Base-by-base conservation (phyloP, 2,329 filamentous ascomycete species). In the Claviceps sp. region DNA sequence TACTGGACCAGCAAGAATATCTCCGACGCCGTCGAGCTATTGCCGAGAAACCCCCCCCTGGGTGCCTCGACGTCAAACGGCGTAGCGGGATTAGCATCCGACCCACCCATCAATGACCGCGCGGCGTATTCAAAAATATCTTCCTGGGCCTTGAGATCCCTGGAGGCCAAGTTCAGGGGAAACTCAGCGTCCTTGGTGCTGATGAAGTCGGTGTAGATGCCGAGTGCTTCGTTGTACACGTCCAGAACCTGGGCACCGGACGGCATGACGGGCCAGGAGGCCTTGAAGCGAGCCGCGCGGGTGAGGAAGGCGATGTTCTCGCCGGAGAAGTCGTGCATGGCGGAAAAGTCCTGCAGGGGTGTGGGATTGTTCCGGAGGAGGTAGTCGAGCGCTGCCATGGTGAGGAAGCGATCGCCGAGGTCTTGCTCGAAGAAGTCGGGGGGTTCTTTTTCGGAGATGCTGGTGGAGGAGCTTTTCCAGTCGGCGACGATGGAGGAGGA, bases 261-360 rank as follows among this genome's bases (percentile, higher is more conserved):
- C 0, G 51, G 26, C 1, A 50, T 45, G 4, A 51, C 50, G 52
- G 56, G 37, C 58, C 59, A 57, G 1, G 61, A 62, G 3, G 59
- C 57, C 60, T 77, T 80, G 77, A 78, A 84, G 48, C 71, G 68
- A 1, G 72, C 66, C 2, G 81, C 72, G 20, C 70, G 67, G 14
- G 72, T 78, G 2, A 85, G 67, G 62, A 85, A 85, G 38, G 80
- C 75, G 56, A 85, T 80, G 61, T 86, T 86, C 63, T 86, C 82
- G 11, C 81, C 82, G 0, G 81, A 84, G 60, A 86, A 85, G 57
- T 86, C 82, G 42, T 75, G 72, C 0, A 77, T 69, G 0, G 81
- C 81, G 0, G 82, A 81, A 61, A 84, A 86, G 48, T 78, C 66
- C 52, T 82, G 78, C 0, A 86, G 71, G 0, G 78, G 77, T 1